Percentiles rank a stretch among this genome's conserved stretches.
These are phyloP conservation scores for Leucosporidium yakuticum DNA, from an alignment of 768 basidiomycete species.

Conservation along the genomic window DNA sequence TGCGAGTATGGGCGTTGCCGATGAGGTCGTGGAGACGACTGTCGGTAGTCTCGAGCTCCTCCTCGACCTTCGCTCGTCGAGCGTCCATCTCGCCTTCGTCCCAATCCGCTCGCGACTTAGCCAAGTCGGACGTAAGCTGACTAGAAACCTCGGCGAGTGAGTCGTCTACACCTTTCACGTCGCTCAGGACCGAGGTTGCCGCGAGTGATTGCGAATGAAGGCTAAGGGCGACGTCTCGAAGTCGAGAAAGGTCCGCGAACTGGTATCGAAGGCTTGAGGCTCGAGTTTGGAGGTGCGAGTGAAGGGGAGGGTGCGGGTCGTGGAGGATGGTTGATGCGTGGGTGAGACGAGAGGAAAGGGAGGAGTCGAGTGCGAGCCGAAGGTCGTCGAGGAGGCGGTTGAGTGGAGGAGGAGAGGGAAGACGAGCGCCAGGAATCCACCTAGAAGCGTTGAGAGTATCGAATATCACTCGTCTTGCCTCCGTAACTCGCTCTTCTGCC, in stretches of 20 bases:
- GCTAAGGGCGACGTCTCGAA: not conserved
- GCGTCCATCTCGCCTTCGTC: not conserved
- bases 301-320: not conserved
- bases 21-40: too few relatives aligned
- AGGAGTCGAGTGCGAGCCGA: slow-evolving; percentile 6
- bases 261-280: not conserved
- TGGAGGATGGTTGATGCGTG: not conserved
- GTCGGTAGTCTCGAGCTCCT: not conserved
- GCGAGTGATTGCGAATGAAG: not conserved
- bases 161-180: not conserved
- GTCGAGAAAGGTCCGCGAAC: not conserved
- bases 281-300: not conserved
- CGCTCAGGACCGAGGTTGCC: not conserved
- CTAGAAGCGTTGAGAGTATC: not conserved
- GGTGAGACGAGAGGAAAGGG: not conserved
- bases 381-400: slow-evolving; percentile 1
- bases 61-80: not conserved
- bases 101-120: not conserved
- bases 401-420: not conserved
- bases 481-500: not conserved
- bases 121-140: not conserved
- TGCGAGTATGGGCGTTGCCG: not conserved
- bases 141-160: not conserved
- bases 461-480: not conserved
- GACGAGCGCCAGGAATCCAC: not conserved